A percentile compares a stretch with the other conserved stretches of the same genome.
phyloP scores from a whole-genome alignment of 768 basidiomycete species.

The Tephrocybe sp. region DNA sequence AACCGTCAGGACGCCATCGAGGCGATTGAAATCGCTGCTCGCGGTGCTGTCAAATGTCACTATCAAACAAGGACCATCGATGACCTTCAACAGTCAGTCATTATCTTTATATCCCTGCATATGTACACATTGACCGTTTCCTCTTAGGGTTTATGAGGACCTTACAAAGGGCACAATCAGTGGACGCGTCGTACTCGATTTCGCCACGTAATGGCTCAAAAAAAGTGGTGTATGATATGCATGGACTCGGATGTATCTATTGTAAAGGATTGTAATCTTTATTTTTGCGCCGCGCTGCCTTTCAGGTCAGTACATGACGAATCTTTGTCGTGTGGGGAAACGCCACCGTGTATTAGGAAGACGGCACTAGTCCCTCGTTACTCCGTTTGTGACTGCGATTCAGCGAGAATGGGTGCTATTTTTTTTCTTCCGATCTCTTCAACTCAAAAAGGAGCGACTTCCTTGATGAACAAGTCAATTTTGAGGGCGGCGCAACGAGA shows the following conservation, averaged over 20 bases:
- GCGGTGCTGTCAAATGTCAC: constrained; percentile 65
- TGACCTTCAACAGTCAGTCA: constrained; percentile 51
- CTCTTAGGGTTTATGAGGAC: constrained; percentile 35
- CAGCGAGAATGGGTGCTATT: too few relatives aligned
- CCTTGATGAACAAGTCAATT: too few relatives aligned
- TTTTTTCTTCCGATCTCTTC: too few relatives aligned
- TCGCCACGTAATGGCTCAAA: constrained; percentile 3
- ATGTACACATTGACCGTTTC: neutral
- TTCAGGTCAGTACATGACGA: too few relatives aligned
- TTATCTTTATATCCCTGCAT: neutral
- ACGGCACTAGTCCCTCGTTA: too few relatives aligned
- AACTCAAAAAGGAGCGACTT: too few relatives aligned
- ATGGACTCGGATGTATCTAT: neutral
- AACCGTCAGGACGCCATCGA: constrained; percentile 85
- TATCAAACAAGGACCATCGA: constrained; percentile 44
- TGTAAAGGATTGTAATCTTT: too few relatives aligned
- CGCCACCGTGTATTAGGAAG: too few relatives aligned
- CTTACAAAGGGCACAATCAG: constrained; percentile 41
- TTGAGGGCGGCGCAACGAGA: too few relatives aligned
- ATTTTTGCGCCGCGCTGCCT: too few relatives aligned
- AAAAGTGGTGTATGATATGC: neutral
- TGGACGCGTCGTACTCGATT: constrained; percentile 48
- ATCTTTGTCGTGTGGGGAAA: too few relatives aligned
- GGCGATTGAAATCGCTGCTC: constrained; percentile 72
- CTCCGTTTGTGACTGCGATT: too few relatives aligned